These are phyloP conservation scores for Daldinia loculata DNA, from an alignment of 495 filamentous ascomycete species.

Conservation along the genomic window DNA sequence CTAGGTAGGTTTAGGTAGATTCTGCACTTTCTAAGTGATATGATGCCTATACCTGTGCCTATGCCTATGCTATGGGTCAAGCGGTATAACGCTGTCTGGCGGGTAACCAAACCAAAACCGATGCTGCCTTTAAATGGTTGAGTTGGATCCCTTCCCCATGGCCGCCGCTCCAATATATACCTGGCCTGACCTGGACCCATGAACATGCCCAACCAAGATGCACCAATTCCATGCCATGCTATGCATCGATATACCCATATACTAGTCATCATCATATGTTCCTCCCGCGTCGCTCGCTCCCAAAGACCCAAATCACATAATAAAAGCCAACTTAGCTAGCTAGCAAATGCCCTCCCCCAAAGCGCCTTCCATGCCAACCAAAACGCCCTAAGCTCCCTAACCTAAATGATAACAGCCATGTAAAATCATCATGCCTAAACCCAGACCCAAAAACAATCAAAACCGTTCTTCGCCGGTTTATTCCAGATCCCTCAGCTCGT, in stretches of 20 bases:
- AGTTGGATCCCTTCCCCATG: too few species aligned
- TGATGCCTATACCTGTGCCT: too few species aligned
- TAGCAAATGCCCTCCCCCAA: neutral
- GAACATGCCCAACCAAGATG: too few species aligned
- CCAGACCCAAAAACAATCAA: neutral
- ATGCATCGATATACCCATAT: conserved; percentile 3
- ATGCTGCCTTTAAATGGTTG: too few species aligned
- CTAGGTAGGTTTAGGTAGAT: too few species aligned
- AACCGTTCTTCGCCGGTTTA: neutral
- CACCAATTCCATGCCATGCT: conserved; percentile 18
- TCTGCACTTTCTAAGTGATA: neutral
- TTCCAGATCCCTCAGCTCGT: conserved; percentile 62
- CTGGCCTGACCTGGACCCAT: too few species aligned
- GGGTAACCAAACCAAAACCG: too few species aligned
- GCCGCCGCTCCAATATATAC: too few species aligned
- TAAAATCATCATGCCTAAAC: neutral
- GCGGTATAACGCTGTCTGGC: too few species aligned
- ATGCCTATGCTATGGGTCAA: too few species aligned
- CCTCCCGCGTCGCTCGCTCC: neutral
- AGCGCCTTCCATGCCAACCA: neutral
- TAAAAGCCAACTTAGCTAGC: neutral
- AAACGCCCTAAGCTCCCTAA: neutral
- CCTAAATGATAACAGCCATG: neutral
- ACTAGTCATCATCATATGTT: neutral
- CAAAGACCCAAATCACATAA: neutral